Evolutionary conservation across 108 stramenopile species (phyloP).

Genomic region (Seminavis robusta): DNA sequence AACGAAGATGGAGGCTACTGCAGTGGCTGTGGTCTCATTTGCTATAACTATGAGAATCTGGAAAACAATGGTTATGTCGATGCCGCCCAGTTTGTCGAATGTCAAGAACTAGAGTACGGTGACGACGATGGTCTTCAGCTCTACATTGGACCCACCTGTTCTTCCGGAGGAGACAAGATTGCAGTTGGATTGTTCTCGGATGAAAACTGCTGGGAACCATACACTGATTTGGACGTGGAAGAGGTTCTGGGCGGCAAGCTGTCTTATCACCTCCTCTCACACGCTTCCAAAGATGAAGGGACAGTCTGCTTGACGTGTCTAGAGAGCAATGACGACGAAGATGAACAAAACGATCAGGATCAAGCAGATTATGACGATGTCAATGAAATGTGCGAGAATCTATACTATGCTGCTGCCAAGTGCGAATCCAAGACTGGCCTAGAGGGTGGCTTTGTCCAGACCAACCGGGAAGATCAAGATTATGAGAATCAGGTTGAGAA

Average conservation of each 20-base stretch:
- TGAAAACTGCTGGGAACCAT: slow-evolving; percentile 51
- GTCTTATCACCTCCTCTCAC: slow-evolving; percentile 56
- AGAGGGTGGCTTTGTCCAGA: slow-evolving; percentile 27
- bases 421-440: slow-evolving; percentile 74
- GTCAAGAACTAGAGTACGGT: slow-evolving; percentile 39
- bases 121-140: slow-evolving; percentile 21
- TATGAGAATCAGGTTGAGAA: slow-evolving; percentile 59
- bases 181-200: slow-evolving; percentile 72
- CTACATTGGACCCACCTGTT: slow-evolving; percentile 66
- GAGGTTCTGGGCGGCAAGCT: slow-evolving; percentile 44
- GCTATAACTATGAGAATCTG: slow-evolving; percentile 37
- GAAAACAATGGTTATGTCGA: slow-evolving; percentile 68
- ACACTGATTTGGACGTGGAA: slow-evolving; percentile 40
- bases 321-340: slow-evolving; percentile 19
- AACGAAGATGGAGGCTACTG: slow-evolving; percentile 21
- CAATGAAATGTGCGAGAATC: slow-evolving; percentile 54
- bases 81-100: slow-evolving; percentile 53
- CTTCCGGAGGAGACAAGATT: slow-evolving; percentile 39
- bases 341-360: slow-evolving; percentile 32
- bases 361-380: slow-evolving; percentile 28
- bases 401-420: slow-evolving; percentile 66
- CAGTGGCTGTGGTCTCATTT: slow-evolving; percentile 24
- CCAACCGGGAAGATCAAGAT: slow-evolving; percentile 27
- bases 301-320: slow-evolving; percentile 45
- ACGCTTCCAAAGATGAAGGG: slow-evolving; percentile 38